A percentile compares a stretch with the other conserved stretches of the same genome.
These are phyloP conservation scores for Massariosphaeria phaeospora DNA, from an alignment of 495 filamentous ascomycete species.

Conservation along the genomic window DNA sequence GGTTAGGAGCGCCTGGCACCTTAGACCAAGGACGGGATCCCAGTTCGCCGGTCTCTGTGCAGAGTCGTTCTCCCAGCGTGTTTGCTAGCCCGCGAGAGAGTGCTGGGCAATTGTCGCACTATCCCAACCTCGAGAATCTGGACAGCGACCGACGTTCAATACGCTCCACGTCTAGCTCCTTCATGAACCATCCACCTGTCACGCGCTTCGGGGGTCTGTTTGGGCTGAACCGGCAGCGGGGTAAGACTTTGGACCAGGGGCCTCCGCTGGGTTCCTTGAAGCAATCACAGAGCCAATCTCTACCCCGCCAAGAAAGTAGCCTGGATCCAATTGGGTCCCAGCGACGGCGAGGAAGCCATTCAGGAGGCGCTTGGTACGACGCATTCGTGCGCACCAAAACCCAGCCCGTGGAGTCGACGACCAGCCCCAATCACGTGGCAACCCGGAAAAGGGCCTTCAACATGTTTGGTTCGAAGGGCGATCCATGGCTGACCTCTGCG, in stretches of 20 bases:
- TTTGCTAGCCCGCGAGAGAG: constrained; percentile 42
- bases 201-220: constrained; percentile 40
- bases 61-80: constrained; percentile 38
- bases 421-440: constrained; percentile 28
- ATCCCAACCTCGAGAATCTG: constrained; percentile 28
- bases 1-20: constrained; percentile 33
- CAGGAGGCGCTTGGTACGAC: constrained; percentile 30
- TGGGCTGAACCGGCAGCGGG: constrained; percentile 38
- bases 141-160: constrained; percentile 40
- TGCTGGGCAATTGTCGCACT: constrained; percentile 34
- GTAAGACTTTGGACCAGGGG: constrained; percentile 40
- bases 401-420: constrained; percentile 26
- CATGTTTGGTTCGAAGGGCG: constrained; percentile 34
- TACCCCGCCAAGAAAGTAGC: constrained; percentile 38
- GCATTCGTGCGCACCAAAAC: constrained; percentile 28
- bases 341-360: constrained; percentile 30
- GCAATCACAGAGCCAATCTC: constrained; percentile 37
- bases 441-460: constrained; percentile 31
- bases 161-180: constrained; percentile 38
- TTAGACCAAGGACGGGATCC: constrained; percentile 32
- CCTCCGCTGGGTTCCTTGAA: constrained; percentile 37
- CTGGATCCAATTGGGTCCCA: constrained; percentile 24
- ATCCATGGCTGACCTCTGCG: constrained; percentile 30
- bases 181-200: constrained; percentile 11
- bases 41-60: constrained; percentile 36